These are phyloP conservation scores for Discostella pseudostelligera DNA, from an alignment of 108 stramenopile genomes.

Conservation along the genomic window DNA sequence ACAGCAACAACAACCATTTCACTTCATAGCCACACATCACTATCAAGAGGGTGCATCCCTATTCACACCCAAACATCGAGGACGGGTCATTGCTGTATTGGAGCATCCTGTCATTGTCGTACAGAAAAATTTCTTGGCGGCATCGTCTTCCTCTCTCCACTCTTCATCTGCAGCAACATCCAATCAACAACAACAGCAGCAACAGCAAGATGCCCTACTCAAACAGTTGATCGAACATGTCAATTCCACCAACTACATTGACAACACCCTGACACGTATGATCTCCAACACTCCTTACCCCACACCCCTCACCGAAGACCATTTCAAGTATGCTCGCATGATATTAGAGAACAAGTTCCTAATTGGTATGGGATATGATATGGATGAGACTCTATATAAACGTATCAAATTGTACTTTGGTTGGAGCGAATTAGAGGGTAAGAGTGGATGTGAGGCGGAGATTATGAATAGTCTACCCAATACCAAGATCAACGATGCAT, in stretches of 20 bases:
- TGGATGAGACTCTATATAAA: slow-evolving; percentile 29
- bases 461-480: slow-evolving; percentile 9
- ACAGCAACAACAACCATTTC: slow-evolving; percentile 18
- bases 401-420: slow-evolving; percentile 39
- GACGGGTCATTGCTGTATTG: slow-evolving; percentile 32
- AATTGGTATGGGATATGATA: slow-evolving; percentile 33
- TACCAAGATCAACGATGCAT: background rate
- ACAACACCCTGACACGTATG: slow-evolving; percentile 45
- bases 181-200: slow-evolving; percentile 9
- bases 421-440: slow-evolving; percentile 32
- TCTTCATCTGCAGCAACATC: background rate
- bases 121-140: background rate
- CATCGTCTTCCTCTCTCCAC: background rate
- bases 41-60: slow-evolving; percentile 35
- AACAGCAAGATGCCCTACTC: slow-evolving; percentile 14
- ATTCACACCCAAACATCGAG: slow-evolving; percentile 26
- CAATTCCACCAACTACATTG: slow-evolving; percentile 25
- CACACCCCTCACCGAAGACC: slow-evolving; percentile 23
- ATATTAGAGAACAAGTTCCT: slow-evolving; percentile 44
- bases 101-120: slow-evolving; percentile 28
- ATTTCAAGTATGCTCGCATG: slow-evolving; percentile 31
- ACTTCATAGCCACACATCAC: slow-evolving; percentile 34
- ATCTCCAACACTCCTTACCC: slow-evolving; percentile 24
- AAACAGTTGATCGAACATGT: slow-evolving; percentile 17
- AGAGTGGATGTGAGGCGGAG: slow-evolving; percentile 22